These are phyloP conservation scores for Colletotrichum sp. DNA, from an alignment of 2,329 filamentous ascomycete genomes.

Conservation along the genomic window DNA sequence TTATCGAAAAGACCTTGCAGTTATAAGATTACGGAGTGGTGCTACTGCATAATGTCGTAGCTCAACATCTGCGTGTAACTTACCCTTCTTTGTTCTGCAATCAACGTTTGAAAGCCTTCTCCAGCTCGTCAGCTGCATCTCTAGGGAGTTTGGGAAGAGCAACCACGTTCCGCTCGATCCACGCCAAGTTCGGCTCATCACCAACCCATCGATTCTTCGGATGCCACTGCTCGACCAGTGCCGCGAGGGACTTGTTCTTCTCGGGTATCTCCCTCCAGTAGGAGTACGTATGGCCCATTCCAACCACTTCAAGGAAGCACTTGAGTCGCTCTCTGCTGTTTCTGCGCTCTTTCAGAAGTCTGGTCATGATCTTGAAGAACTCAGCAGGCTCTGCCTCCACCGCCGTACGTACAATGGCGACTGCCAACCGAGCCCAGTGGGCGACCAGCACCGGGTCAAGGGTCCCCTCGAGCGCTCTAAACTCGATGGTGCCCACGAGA, in stretches of 20 bases:
- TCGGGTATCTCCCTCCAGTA: not conserved
- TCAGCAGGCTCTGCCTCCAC: not conserved
- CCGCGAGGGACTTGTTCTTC: not conserved
- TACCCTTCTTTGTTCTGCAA: not conserved
- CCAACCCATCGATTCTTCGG: not conserved
- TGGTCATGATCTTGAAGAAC: not conserved
- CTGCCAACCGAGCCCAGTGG: not conserved
- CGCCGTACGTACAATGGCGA: not conserved
- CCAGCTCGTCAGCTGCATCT: not conserved
- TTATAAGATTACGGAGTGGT: not conserved
- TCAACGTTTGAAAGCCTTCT: not conserved
- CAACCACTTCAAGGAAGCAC: not conserved
- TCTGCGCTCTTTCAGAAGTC: not conserved
- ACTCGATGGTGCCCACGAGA: constrained; percentile 1
- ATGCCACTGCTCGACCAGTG: not conserved
- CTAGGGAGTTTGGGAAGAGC: not conserved
- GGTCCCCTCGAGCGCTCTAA: constrained; percentile 3
- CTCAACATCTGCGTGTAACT: not conserved
- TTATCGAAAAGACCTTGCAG: not conserved
- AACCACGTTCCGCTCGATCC: not conserved
- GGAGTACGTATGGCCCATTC: not conserved
- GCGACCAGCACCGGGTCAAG: not conserved
- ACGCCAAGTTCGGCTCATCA: not conserved
- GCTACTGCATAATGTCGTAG: not conserved
- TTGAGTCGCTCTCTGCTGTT: not conserved